Evolutionary conservation across 805 yeast species (phyloP), one percentile per base, ranked within the genome.

Genomic region (Wickerhamiella hasegawae): DNA sequence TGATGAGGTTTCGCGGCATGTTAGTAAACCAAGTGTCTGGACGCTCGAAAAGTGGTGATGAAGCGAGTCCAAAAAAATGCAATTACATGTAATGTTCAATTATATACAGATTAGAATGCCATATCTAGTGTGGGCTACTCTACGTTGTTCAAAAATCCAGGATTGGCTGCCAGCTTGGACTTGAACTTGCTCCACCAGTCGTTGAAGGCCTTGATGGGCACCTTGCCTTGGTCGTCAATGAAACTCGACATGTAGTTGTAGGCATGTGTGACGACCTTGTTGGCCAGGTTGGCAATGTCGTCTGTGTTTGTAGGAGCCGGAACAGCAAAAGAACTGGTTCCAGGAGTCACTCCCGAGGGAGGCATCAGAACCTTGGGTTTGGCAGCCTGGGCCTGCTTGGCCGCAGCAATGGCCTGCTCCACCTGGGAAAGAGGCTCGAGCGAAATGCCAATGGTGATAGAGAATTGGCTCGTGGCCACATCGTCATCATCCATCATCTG

Each of bases 151-250:
- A 87, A 56, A 52, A 83, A 85, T 36, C 69, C 72, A 2, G 95
- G 96, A 51, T 87, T 92, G 41, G 77, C 79, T 9, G 71, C 66
- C 40, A 90, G 48, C 49, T 78, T 76, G 5, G 69, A 57, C 53
- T 71, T 80, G 58, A 90, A 87, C 56, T 83, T 85, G 44, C 68
- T 75, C 98, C 98, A 59, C 98, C 98, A 87, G 28, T 69, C 76
- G 52, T 87, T 92, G 48, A 87, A 87, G 29, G 73, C 78, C 49
- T 76, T 80, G 51, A 87, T 80, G 3, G 85, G 78, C 3, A 87
- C 95, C 45, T 73, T 81, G 2, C 94, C 93, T 17, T 69, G 63
- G 4, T 60, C 53, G 49, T 83, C 94, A 5, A 83, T 68, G 52
- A 85, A 87, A n/a, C 96, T 81, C 2, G 92, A 73, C 33, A 87